Conservation (phyloP, 306 rosid species). For the Amphicarpaea edgeworthii region DNA sequence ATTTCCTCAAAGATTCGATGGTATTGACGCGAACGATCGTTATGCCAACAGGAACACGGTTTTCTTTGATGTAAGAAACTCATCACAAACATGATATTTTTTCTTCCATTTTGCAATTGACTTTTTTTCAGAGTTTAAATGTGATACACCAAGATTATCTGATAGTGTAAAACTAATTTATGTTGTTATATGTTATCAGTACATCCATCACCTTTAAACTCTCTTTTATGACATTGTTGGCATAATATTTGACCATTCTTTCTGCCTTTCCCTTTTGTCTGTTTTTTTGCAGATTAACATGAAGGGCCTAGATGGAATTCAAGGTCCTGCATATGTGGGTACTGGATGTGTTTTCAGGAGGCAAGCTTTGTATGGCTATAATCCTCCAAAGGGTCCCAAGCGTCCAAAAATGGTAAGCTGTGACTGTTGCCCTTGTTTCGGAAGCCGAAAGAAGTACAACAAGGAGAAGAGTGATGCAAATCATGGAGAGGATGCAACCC, state of each 20-base stretch:
- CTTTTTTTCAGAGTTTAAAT: too few relatives aligned
- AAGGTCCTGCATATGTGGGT: slow-evolving; percentile 90
- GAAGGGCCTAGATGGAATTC: slow-evolving; percentile 91
- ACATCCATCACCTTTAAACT: too few relatives aligned
- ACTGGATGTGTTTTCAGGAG: slow-evolving; percentile 88
- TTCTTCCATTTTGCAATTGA: neutral
- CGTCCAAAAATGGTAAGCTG: slow-evolving; percentile 93
- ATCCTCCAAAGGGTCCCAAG: slow-evolving; percentile 84
- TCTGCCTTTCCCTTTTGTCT: slow-evolving; percentile 4
- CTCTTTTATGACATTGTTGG: neutral
- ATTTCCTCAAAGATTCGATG: slow-evolving; percentile 55
- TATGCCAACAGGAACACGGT: slow-evolving; percentile 57
- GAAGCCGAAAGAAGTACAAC: slow-evolving; percentile 73
- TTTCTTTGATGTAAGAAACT: slow-evolving; percentile 51
- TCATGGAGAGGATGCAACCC: slow-evolving; percentile 66
- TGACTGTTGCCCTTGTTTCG: slow-evolving; percentile 85
- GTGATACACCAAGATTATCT: too few relatives aligned
- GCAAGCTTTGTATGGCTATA: slow-evolving; percentile 85
- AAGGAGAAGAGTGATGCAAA: slow-evolving; percentile 64
- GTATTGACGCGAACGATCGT: slow-evolving; percentile 53
- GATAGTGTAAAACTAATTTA: too few relatives aligned
- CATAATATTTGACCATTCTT: slow-evolving; percentile 2
- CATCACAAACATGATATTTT: neutral
- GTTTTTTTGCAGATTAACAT: slow-evolving; percentile 74
- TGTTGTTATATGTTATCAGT: too few relatives aligned